Base-by-base conservation (phyloP, 345 rosid species). In the Boechera divaricarpa region DNA sequence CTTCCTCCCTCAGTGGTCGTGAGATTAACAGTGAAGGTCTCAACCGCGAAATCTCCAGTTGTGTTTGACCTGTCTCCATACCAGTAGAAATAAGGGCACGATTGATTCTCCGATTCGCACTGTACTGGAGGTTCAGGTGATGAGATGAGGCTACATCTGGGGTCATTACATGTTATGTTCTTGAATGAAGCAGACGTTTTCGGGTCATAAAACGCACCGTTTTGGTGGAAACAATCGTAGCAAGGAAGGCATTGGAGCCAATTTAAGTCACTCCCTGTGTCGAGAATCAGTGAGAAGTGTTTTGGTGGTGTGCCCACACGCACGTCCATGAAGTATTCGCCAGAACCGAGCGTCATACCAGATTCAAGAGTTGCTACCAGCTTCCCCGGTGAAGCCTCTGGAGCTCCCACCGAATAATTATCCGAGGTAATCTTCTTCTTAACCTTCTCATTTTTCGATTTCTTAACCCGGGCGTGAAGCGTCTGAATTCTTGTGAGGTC, bases 161-260 rank as follows among this genome's bases (percentile, higher is more conserved):
- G 83, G 73, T 94, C 97, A 2, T 62, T 63, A 66, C 98, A 94
- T 42, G 81, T 79, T 42, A 91, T 88, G 63, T 90, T 81, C 77
- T 63, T 84, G 81, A 63, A 91, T 3, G 98, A 94, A 72, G 21
- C 31, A 0, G 97, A 94, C 3, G 82, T 81, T 60, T 63, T 77
- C 0, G 96, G 97, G 81, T 90, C 83, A 67, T 91, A 91, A 73
- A 83, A 71, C 8, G 85, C 86, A 0, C 95, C 93, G 71, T 78
- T 84, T 84, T 94, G 97, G 80, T 85, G 87, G 82, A 94, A 94
- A 81, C 97, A 94, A 59, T 86, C 97, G 31, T 85, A 29, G 56
- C 97, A 94, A 67, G 98, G 98, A n/a, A 87, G 88, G 36, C 93
- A 90, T 16, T 94, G 98, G 74, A 94, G 86, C 97, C 98, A 94